A percentile compares a stretch with the other conserved stretches of the same genome.
phyloP scores from a whole-genome alignment of 768 basidiomycete species.

The Tubosaeta sp. region DNA sequence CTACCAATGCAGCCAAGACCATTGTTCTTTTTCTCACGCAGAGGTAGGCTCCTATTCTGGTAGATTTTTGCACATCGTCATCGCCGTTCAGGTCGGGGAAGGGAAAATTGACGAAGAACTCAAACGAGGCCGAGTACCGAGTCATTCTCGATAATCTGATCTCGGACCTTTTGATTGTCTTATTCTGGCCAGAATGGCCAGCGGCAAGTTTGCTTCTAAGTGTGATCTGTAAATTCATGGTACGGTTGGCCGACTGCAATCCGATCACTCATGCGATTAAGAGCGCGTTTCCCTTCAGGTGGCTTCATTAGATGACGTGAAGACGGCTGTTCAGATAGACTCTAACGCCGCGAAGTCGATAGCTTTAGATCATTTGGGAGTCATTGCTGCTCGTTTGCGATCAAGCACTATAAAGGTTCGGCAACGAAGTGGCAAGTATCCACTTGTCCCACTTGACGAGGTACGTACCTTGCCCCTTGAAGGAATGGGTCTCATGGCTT shows the following conservation, averaged over 20 bases:
- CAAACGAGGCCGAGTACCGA: constrained; percentile 92
- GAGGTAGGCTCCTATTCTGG: constrained; percentile 34
- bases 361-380: constrained; percentile 89
- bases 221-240: constrained; percentile 85
- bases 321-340: constrained; percentile 60
- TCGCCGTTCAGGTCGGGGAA: constrained; percentile 63
- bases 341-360: constrained; percentile 83
- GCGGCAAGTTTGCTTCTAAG: constrained; percentile 79
- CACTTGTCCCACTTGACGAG: constrained; percentile 65
- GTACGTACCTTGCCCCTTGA: constrained; percentile 32
- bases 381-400: constrained; percentile 83
- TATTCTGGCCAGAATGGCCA: constrained; percentile 98
- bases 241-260: constrained; percentile 28
- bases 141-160: constrained; percentile 89
- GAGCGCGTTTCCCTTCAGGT: constrained; percentile 44
- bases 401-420: constrained; percentile 44
- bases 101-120: constrained; percentile 82
- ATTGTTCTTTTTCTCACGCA: constrained; percentile 77
- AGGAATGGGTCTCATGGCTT: background rate
- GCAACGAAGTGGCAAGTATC: constrained; percentile 32
- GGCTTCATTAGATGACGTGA: constrained; percentile 76
- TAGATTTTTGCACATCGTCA: background rate
- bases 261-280: background rate
- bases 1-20: constrained; percentile 79
- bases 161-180: constrained; percentile 78